phyloP scores from a whole-genome alignment of 768 basidiomycete species.

The Rickenella mellea region DNA sequence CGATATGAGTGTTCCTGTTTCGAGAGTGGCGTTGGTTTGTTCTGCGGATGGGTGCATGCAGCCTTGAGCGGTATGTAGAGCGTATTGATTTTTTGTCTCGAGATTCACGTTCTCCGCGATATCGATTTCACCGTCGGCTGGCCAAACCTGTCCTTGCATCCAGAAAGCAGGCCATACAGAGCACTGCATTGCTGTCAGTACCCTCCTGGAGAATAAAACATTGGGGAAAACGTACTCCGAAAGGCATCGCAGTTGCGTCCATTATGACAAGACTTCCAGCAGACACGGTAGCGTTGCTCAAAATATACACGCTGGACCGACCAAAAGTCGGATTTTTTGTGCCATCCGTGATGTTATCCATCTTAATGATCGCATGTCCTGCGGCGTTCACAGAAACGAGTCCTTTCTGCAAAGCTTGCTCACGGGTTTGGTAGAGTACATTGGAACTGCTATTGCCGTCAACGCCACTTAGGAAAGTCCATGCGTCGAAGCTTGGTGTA shows the following conservation, averaged over 20 bases:
- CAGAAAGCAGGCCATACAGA: conserved; percentile 36
- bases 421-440: not conserved
- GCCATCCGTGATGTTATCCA: conserved; percentile 19
- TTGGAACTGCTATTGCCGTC: conserved; percentile 16
- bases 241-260: conserved; percentile 4
- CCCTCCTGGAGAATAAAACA: not conserved
- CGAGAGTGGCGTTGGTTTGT: not conserved
- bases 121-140: conserved; percentile 40
- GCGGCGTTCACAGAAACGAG: conserved; percentile 18
- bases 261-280: conserved; percentile 6
- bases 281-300: not conserved
- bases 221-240: not conserved
- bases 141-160: conserved; percentile 52
- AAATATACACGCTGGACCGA: not conserved
- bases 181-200: conserved; percentile 13
- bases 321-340: conserved; percentile 18
- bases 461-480: conserved; percentile 2
- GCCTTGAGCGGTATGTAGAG: conserved; percentile 28
- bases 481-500: not conserved
- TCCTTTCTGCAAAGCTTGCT: conserved; percentile 5
- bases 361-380: conserved; percentile 25
- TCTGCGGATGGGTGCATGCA: conserved; percentile 24
- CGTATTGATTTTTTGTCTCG: conserved; percentile 28
- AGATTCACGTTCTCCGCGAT: conserved; percentile 40
- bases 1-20: conserved; percentile 3